These are phyloP conservation scores for Immersiporthe knoxdaviesiana DNA, from an alignment of 2,329 filamentous ascomycete species.

Conservation along the genomic window DNA sequence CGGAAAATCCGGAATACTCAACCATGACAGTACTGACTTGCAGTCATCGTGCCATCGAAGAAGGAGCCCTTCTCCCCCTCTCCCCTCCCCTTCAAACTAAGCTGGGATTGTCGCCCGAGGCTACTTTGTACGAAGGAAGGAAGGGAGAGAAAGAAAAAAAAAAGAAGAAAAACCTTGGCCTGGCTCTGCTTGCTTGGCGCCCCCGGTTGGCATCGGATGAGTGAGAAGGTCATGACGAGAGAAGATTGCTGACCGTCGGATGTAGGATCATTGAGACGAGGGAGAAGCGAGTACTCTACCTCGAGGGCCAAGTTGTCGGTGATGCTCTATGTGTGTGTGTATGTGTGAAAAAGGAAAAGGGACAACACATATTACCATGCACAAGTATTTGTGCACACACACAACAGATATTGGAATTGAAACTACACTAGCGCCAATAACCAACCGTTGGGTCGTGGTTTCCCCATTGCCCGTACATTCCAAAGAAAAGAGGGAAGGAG, in stretches of 20 bases:
- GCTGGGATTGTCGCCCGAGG: background rate
- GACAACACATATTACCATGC: background rate
- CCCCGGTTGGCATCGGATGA: background rate
- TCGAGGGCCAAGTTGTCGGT: too few species aligned
- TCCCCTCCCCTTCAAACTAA: background rate
- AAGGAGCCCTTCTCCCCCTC: too few species aligned
- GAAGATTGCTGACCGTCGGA: background rate
- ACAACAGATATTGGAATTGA: too few species aligned
- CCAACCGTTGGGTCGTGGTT: too few species aligned
- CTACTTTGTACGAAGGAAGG: background rate
- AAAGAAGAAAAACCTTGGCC: background rate
- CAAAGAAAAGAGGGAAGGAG: too few species aligned
- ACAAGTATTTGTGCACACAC: background rate
- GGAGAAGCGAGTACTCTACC: too few species aligned
- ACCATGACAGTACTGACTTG: background rate
- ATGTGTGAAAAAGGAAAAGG: too few species aligned
- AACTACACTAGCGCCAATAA: background rate
- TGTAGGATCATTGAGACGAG: background rate
- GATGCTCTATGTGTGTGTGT: too few species aligned
- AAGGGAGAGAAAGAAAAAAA: too few species aligned
- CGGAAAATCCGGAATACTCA: background rate
- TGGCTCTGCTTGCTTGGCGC: background rate
- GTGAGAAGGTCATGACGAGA: background rate
- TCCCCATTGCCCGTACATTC: too few species aligned
- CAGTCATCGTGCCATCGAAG: background rate